phyloP scores from a whole-genome alignment of 164 flowering plant species.

The Liriodendron chinense region DNA sequence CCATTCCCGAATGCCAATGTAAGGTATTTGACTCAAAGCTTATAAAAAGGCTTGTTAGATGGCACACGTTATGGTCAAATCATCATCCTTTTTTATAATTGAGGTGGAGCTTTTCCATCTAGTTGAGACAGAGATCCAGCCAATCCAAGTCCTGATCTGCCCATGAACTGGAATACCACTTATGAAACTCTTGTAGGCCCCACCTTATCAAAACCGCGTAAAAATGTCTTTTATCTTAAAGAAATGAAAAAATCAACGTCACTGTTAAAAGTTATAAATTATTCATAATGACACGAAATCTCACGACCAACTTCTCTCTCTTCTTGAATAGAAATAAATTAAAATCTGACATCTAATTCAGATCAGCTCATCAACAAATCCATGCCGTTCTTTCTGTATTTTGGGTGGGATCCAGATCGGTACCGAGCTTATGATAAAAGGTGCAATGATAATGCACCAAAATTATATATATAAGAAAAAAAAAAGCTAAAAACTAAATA shows the following conservation, averaged over 20 bases:
- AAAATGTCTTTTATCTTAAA: not conserved
- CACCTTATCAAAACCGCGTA: not conserved
- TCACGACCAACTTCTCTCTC: not conserved
- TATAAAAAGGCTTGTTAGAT: too few species aligned
- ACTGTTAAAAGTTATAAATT: not conserved
- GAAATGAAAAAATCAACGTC: not conserved
- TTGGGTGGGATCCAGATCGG: not conserved
- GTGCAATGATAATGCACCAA: not conserved
- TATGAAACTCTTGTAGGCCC: not conserved
- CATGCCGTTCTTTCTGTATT: not conserved
- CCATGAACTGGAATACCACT: not conserved
- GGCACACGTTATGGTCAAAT: too few species aligned
- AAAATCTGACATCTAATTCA: not conserved
- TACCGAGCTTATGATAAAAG: not conserved
- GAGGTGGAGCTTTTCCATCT: too few species aligned
- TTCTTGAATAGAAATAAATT: too few species aligned
- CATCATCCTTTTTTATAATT: too few species aligned
- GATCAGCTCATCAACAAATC: not conserved
- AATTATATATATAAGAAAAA: too few species aligned
- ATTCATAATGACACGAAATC: not conserved
- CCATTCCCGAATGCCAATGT: too few species aligned
- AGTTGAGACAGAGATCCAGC: not conserved
- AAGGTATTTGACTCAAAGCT: too few species aligned
- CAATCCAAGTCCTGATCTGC: not conserved
- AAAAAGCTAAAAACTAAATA: not conserved